Conservation (phyloP, 2,329 filamentous ascomycete species). For the Tolypocladium tropicale region DNA sequence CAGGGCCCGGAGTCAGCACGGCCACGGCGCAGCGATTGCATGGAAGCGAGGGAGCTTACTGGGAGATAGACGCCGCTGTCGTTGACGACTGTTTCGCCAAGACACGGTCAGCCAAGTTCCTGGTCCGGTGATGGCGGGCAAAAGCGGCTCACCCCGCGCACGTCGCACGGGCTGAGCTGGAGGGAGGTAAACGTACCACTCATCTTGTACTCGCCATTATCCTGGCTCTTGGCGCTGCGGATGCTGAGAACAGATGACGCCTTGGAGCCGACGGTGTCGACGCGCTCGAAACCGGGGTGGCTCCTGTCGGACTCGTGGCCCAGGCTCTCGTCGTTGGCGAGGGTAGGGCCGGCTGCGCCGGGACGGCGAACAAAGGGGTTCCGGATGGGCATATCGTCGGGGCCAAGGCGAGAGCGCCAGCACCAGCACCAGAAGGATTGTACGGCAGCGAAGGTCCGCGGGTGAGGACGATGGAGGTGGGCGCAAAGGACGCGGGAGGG, state of each 20-base stretch:
- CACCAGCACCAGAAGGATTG: not conserved
- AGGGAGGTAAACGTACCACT: constrained; percentile 49
- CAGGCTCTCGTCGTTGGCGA: constrained; percentile 42
- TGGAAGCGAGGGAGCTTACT: constrained; percentile 37
- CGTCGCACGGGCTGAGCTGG: not conserved
- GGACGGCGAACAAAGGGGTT: constrained; percentile 59
- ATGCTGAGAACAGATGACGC: constrained; percentile 53
- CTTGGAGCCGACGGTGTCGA: constrained; percentile 53
- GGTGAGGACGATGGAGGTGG: not conserved
- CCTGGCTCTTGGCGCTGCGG: constrained; percentile 47
- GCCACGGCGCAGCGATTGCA: not conserved
- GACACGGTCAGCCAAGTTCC: constrained; percentile 11
- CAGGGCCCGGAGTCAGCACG: not conserved
- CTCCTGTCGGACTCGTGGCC: constrained; percentile 26
- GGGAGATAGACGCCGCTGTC: constrained; percentile 92
- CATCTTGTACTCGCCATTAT: constrained; percentile 68
- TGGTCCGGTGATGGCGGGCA: constrained; percentile 12
- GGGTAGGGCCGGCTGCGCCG: constrained; percentile 30
- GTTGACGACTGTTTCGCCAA: constrained; percentile 63
- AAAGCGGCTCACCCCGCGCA: not conserved
- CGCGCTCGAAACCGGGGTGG: constrained; percentile 43
- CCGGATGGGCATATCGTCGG: constrained; percentile 54
- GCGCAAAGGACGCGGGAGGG: not conserved
- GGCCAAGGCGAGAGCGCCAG: not conserved
- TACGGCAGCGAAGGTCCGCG: not conserved